Conservation (phyloP, 805 yeast genomes). For the Saccharomycopsis oosterbeekiorum region DNA sequence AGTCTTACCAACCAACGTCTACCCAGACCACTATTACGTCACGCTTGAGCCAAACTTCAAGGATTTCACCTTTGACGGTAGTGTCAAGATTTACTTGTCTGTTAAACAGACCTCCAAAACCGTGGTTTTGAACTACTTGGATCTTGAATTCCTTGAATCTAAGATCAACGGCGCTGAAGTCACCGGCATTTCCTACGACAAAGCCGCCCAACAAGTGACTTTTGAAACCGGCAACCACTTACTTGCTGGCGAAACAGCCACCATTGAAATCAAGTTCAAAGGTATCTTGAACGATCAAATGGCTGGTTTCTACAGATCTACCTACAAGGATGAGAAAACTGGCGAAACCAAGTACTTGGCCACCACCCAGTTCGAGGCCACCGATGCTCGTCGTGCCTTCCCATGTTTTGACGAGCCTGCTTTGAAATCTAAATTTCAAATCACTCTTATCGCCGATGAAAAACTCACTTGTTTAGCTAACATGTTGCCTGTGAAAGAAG, state of each 20-base stretch:
- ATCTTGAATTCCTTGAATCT: constrained; percentile 50
- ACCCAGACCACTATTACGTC: constrained; percentile 67
- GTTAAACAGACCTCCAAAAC: constrained; percentile 38
- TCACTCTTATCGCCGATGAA: constrained; percentile 48
- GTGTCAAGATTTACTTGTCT: constrained; percentile 41
- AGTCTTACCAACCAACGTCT: constrained; percentile 51
- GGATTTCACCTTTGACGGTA: constrained; percentile 51
- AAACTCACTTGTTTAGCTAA: constrained; percentile 54
- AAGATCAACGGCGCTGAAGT: constrained; percentile 30
- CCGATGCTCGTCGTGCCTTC: constrained; percentile 80
- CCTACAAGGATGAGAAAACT: constrained; percentile 39
- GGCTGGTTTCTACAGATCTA: constrained; percentile 75
- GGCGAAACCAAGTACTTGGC: constrained; percentile 65
- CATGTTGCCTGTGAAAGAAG: constrained; percentile 52
- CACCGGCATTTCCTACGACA: constrained; percentile 34
- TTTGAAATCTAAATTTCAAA: constrained; percentile 61
- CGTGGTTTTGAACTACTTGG: constrained; percentile 52
- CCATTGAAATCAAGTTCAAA: constrained; percentile 41
- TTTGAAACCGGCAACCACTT: constrained; percentile 43
- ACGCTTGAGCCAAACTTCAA: constrained; percentile 52
- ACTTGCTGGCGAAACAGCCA: constrained; percentile 31
- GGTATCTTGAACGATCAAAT: constrained; percentile 66
- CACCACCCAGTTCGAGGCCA: constrained; percentile 80
- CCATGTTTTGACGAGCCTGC: constrained; percentile 84
- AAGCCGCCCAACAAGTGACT: constrained; percentile 53